Evolutionary conservation across 1,284 basidiomycete genomes (phyloP), one percentile per base, ranked within the genome.

Genomic region (Fomitopsis palustris): DNA sequence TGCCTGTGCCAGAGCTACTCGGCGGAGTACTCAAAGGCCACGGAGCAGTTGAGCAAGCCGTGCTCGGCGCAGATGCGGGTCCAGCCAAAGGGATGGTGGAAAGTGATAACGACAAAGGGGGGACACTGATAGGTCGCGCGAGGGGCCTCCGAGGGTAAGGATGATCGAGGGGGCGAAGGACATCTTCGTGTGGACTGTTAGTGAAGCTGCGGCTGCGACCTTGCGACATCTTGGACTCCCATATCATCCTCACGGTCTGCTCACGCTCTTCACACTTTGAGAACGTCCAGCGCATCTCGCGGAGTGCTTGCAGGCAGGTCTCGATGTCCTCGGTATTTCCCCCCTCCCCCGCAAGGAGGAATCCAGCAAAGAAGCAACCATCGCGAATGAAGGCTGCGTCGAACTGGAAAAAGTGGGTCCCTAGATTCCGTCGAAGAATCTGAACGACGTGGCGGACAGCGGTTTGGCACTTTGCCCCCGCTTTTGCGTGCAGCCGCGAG

Each of bases 301-400:
- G 75, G 16, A 95, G 79, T 5, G 91, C 90, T 19, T 81, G 78
- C 0, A 95, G 74, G 66, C 90, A 94, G 10, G 85, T 72, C 35
- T 81, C 77, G 23, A 93, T 81, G 42, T 90, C 89, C 25, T 92
- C 89, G 53, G 88, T 84, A 23, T 80, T 72, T 16, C 83, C 84
- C 9, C 73, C 73, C 21, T 86, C 78, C 41, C 72, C 76, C 19
- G 87, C 88, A 14, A 91, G 80, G 23, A 92, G 73, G 63, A 87
- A 81, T 1, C 85, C 92, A 1, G 91, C 90, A 66, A 88, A 93
- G 77, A 88, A 95, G 66, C 84, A 85, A 12, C 88, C 88, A 65
- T 92, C 90, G 23, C 90, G 83, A 43, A 93, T 86, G 4, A 94
- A 79, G 23, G 88, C 87, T 0, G 91, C 84, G 68, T 95, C 93